Evolutionary conservation across 2,329 filamentous ascomycete genomes (phyloP), one percentile per base, ranked within the genome.

Genomic region (Phoma sp.): DNA sequence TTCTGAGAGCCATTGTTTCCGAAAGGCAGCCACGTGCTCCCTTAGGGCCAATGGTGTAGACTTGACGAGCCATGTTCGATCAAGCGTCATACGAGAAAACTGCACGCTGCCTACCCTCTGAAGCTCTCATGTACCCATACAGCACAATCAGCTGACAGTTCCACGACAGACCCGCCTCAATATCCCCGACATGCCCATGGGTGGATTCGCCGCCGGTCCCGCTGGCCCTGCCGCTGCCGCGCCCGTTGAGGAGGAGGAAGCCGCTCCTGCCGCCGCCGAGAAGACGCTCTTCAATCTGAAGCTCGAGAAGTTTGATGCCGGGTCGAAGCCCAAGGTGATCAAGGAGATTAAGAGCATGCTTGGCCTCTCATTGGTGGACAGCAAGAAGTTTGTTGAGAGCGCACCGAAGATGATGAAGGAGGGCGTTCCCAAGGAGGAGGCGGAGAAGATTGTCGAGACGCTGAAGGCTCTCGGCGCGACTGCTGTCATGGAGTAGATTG

Each of bases 351-450:
- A 99, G 87, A 88, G 87, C 72, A 84, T 99, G 86, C 83, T 99
- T 57, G 95, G 95, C 36, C 80, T 99, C 74, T 96, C 91, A 76
- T 84, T 99, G 81, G 96, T 99, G 67, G 95, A 99, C 80, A 96
- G 91, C 81, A 99, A 99, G 89, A 99, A 99, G 84, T 99, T 99
- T 73, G 95, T 99, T 64, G 95, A 99, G 84, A 92, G 91, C 74
- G 93, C 91, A 66, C 95, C 95, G 62, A 99, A 99, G 89, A 82
- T 91, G 78, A 91, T 99, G 91, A 98, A 98, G 88, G 95, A 99
- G 81, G 93, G 90, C 45, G 92, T 99, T 66, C 90, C 93, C 61
- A 99, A 99, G 86, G 95, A 99, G 74, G 96, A 99, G 77, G 92
- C 92, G 7, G 93, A 98, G 85, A 99, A 99, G 88, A 97, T 99